phyloP scores from a whole-genome alignment of 257 asterid genomes.

The Anisodus acutangulus region DNA sequence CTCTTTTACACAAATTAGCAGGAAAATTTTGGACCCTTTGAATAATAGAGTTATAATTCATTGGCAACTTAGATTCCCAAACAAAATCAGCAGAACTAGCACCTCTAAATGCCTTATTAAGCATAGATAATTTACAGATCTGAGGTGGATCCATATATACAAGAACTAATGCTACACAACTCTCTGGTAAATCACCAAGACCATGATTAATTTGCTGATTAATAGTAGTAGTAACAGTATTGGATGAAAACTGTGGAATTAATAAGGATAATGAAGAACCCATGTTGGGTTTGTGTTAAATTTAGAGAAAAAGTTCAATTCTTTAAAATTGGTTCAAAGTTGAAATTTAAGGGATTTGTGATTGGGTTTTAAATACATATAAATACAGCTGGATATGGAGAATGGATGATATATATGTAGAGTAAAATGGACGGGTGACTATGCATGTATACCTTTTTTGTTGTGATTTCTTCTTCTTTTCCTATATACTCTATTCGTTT shows the following conservation, averaged over 20 bases:
- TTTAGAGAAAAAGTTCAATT: not conserved
- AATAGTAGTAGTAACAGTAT: not conserved
- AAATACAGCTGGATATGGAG: constrained; percentile 17
- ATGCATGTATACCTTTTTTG: too few relatives aligned
- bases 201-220: constrained; percentile 39
- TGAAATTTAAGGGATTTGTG: too few relatives aligned
- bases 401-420: not conserved
- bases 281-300: constrained; percentile 40
- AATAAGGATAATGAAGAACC: constrained; percentile 56
- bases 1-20: constrained; percentile 55
- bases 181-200: constrained; percentile 79
- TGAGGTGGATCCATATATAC: constrained; percentile 74
- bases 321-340: not conserved
- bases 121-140: constrained; percentile 71
- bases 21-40: constrained; percentile 45
- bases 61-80: constrained; percentile 80
- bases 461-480: too few relatives aligned
- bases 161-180: constrained; percentile 77
- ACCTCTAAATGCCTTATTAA: constrained; percentile 74
- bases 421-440: not conserved
- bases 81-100: constrained; percentile 88
- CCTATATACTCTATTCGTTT: too few relatives aligned
- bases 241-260: constrained; percentile 30
- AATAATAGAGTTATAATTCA: constrained; percentile 63
- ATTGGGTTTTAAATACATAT: not conserved